A percentile compares a stretch with the other conserved stretches of the same genome.
Conservation (phyloP, 2,329 filamentous ascomycete genomes). For the Verticillium nubilum region DNA sequence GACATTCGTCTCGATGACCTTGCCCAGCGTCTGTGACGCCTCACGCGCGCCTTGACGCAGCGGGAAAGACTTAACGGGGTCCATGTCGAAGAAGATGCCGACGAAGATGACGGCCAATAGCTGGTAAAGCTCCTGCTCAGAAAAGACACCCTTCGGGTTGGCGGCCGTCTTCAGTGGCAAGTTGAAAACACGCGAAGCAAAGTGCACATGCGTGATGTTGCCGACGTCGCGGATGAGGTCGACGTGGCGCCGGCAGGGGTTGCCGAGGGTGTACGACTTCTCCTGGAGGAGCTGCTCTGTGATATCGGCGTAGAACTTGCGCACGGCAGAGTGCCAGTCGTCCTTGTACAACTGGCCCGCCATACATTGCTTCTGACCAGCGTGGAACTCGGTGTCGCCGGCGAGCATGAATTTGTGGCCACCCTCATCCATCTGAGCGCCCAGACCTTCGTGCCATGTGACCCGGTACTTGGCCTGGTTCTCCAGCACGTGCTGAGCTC, state of each 20-base stretch:
- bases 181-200: constrained; percentile 57
- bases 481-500: constrained; percentile 56
- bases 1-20: constrained; percentile 58
- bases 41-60: constrained; percentile 53
- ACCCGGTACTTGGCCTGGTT: constrained; percentile 58
- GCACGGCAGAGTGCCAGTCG: constrained; percentile 57
- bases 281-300: constrained; percentile 56
- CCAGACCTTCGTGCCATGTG: constrained; percentile 58
- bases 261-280: constrained; percentile 57
- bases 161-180: constrained; percentile 60
- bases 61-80: constrained; percentile 62
- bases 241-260: constrained; percentile 54
- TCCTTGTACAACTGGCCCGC: constrained; percentile 54
- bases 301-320: constrained; percentile 60
- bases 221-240: constrained; percentile 68
- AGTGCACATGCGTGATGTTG: constrained; percentile 61
- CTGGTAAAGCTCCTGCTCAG: constrained; percentile 52
- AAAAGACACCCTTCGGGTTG: constrained; percentile 53
- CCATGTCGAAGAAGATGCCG: constrained; percentile 60
- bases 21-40: constrained; percentile 53
- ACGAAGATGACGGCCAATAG: constrained; percentile 61
- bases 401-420: constrained; percentile 53
- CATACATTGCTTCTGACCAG: constrained; percentile 46
- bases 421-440: constrained; percentile 53
- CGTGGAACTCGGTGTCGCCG: constrained; percentile 41